Evolutionary conservation across 768 basidiomycete species (phyloP), one percentile per base, ranked within the genome.

Genomic region (Phylloporus sp.): DNA sequence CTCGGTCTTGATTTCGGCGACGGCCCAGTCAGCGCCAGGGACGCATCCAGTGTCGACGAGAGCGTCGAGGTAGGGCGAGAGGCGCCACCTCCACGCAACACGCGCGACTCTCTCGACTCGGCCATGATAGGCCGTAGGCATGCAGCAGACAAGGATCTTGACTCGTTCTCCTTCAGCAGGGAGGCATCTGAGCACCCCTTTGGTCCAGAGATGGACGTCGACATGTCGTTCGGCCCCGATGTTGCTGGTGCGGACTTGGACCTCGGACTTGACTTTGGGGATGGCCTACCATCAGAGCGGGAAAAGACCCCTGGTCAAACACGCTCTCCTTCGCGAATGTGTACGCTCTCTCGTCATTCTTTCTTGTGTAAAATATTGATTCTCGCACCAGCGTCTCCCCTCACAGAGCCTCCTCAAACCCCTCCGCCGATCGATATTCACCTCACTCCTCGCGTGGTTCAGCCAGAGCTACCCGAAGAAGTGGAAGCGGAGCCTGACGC

Each of bases 21-120:
- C 49, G 78, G 78, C 35, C 71, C 74, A 10, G 61, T 60, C 28
- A 62, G 68, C 44, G 52, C 52, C 49, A 42, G 40, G 29, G 69
- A 65, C n/a, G 71, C 63, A 44, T 5, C 28, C n/a, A 88, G 86
- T 44, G 73, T 57, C 14, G 69, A 66, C 20, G 74, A 68, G 46
- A 88, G 85, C 46, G 71, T 90, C 23, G 88, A 86, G 50, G 77
- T 86, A 24, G 89, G 84, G 50, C 84, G 89, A 65, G 86, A 90
- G 56, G 85, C 82, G 11, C 71, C 70, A 21, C 62, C 62, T 8
- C 71, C 67, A 23, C 70, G 77, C 33, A 67, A 56, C 37, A 52
- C 62, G n/a, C 68, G 71, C 48, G 78, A 79, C 48, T 84, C 82
- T 37, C 68, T 90, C 34, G 79, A 75, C 48, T 82, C 81, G 7